Conservation (phyloP, 2,329 filamentous ascomycete genomes). For the Hypoxylon sp. region DNA sequence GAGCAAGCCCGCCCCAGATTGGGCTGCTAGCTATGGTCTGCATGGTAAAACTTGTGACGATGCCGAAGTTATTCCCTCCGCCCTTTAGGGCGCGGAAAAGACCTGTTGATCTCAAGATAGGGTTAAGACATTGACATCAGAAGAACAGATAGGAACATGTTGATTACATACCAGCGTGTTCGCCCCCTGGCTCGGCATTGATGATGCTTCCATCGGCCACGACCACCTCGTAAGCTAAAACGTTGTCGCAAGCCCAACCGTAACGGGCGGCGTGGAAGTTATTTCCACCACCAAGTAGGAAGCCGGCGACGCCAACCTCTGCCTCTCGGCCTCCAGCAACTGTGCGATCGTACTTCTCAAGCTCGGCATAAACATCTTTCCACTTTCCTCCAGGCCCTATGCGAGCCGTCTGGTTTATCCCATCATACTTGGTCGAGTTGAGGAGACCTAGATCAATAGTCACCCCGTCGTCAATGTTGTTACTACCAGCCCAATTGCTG, state of each 20-base stretch:
- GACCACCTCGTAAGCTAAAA: slow-evolving; percentile 57
- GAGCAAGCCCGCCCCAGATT: slow-evolving; percentile 20
- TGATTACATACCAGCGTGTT: slow-evolving; percentile 1
- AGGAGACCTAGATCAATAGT: slow-evolving; percentile 49
- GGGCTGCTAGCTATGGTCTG: neutral
- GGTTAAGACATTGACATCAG: slow-evolving; percentile 1
- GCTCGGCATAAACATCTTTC: slow-evolving; percentile 36
- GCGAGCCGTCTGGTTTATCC: slow-evolving; percentile 43
- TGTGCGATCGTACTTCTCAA: slow-evolving; percentile 32
- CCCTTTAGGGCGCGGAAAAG: slow-evolving; percentile 29
- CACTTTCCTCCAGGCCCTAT: slow-evolving; percentile 47
- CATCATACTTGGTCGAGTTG: slow-evolving; percentile 38
- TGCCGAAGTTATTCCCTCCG: slow-evolving; percentile 34
- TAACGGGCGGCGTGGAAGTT: slow-evolving; percentile 39
- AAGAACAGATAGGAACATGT: neutral
- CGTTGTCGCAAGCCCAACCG: slow-evolving; percentile 59
- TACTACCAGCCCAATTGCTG: slow-evolving; percentile 53
- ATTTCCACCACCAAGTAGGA: slow-evolving; percentile 41
- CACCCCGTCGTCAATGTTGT: slow-evolving; percentile 55
- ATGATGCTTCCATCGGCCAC: slow-evolving; percentile 45
- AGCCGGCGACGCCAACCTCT: slow-evolving; percentile 41
- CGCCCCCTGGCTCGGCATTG: slow-evolving; percentile 3
- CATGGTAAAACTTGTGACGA: slow-evolving; percentile 32
- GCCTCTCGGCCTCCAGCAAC: slow-evolving; percentile 42
- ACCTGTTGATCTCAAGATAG: slow-evolving; percentile 6